phyloP scores from a whole-genome alignment of 2,329 filamentous ascomycete genomes.

The Clonostachys byssicola region DNA sequence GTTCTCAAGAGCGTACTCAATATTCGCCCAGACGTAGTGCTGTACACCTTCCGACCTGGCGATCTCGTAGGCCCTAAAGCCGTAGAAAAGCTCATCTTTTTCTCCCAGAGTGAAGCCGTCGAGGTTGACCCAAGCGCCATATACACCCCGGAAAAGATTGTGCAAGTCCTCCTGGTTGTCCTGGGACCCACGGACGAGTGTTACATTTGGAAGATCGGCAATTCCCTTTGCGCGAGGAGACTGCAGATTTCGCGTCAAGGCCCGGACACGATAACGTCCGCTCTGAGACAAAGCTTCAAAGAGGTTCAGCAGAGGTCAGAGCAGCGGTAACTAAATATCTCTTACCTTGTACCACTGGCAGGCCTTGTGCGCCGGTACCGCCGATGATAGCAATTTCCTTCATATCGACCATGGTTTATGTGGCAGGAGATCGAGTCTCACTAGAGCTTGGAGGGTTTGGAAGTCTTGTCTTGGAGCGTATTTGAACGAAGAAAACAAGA shows the following conservation, averaged over 20 bases:
- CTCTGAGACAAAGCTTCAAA: conserved; percentile 10
- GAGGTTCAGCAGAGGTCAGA: background rate
- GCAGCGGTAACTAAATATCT: background rate
- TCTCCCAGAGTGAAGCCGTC: conserved; percentile 16
- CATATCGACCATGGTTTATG: background rate
- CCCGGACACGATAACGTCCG: conserved; percentile 21
- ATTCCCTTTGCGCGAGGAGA: conserved; percentile 16
- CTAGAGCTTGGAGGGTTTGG: no score
- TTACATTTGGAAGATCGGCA: conserved; percentile 8
- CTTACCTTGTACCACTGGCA: conserved; percentile 34
- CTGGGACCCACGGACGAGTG: conserved; percentile 3
- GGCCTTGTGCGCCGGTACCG: conserved; percentile 46
- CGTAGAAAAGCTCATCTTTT: conserved; percentile 13
- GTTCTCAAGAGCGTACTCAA: conserved; percentile 7
- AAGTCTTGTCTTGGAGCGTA: no score
- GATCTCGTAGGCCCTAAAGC: conserved; percentile 13
- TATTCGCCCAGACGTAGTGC: conserved; percentile 11
- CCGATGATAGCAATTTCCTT: conserved; percentile 34
- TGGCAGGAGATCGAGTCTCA: no score
- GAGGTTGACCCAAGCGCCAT: conserved; percentile 12
- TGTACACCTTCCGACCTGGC: conserved; percentile 7
- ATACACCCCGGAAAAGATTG: conserved; percentile 8
- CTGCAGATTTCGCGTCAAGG: conserved; percentile 28
- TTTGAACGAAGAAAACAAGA: no score
- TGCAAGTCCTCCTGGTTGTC: conserved; percentile 6